Percentiles rank a stretch among this genome's conserved stretches.
Conservation (phyloP, 2,329 filamentous ascomycete genomes). For the Ophiostoma piceae region DNA sequence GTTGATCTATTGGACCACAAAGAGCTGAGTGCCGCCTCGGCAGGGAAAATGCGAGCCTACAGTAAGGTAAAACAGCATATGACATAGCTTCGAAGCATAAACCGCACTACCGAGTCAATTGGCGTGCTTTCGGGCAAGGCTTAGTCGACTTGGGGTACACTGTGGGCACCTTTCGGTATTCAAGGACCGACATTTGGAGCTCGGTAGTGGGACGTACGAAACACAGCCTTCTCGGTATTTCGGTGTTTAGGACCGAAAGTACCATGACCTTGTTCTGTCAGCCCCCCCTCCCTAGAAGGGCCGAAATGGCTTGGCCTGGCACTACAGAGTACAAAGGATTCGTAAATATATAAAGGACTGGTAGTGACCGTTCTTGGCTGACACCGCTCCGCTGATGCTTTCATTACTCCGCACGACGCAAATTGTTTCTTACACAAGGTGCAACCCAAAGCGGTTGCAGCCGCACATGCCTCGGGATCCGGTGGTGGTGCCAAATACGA, state of each 20-base stretch:
- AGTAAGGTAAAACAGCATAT: background rate
- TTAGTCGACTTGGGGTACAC: background rate
- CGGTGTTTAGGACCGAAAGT: background rate
- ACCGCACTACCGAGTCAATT: background rate
- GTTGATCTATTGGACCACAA: slow-evolving; percentile 13
- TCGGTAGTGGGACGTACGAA: background rate
- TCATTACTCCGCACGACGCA: background rate
- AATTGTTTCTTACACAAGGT: background rate
- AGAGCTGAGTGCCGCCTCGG: background rate
- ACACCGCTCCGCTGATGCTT: background rate
- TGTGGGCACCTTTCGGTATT: slow-evolving; percentile 5
- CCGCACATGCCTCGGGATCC: slow-evolving; percentile 2
- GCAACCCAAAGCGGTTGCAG: background rate
- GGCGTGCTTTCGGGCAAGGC: slow-evolving; percentile 5
- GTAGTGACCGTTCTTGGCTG: background rate
- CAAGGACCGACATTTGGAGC: background rate
- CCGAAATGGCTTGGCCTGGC: slow-evolving; percentile 4
- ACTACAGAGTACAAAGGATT: slow-evolving; percentile 1
- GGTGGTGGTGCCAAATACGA: background rate
- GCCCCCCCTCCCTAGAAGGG: background rate
- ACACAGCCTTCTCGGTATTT: background rate
- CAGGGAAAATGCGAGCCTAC: background rate
- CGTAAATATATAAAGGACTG: background rate
- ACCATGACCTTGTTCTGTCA: background rate
- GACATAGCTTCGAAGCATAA: slow-evolving; percentile 1